Evolutionary conservation across 1,284 basidiomycete genomes (phyloP).

Genomic region (Ustilago hordei): DNA sequence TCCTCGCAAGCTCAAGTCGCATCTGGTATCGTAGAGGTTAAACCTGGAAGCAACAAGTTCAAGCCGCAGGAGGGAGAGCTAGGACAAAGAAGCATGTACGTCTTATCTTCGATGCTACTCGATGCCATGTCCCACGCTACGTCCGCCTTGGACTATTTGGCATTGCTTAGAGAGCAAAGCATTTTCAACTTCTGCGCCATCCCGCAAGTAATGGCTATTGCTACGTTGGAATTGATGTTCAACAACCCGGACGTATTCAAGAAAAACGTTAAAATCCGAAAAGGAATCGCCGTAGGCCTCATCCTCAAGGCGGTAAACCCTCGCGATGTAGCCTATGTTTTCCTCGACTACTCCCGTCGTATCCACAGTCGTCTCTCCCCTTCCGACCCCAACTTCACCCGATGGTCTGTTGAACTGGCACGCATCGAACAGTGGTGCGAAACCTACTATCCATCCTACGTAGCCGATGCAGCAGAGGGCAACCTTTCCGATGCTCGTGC

Average conservation of each 20-base stretch:
- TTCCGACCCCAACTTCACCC: slow-evolving; percentile 83
- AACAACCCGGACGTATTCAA: slow-evolving; percentile 92
- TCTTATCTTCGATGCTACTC: slow-evolving; percentile 82
- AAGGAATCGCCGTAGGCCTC: slow-evolving; percentile 87
- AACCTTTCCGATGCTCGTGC: slow-evolving; percentile 49
- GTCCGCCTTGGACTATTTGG: slow-evolving; percentile 90
- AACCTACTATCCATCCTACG: slow-evolving; percentile 63
- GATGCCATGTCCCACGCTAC: slow-evolving; percentile 88
- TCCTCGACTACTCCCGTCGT: slow-evolving; percentile 82
- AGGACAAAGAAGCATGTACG: slow-evolving; percentile 60
- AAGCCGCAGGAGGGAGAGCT: slow-evolving; percentile 44
- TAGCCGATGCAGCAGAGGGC: slow-evolving; percentile 35
- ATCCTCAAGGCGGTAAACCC: slow-evolving; percentile 92
- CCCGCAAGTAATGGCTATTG: slow-evolving; percentile 95
- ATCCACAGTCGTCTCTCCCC: slow-evolving; percentile 85
- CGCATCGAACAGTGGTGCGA: slow-evolving; percentile 68
- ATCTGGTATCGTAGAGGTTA: slow-evolving; percentile 59
- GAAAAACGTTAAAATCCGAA: slow-evolving; percentile 93
- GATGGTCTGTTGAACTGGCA: slow-evolving; percentile 63
- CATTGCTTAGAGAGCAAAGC: slow-evolving; percentile 86
- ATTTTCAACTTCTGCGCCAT: slow-evolving; percentile 98
- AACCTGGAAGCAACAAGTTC: slow-evolving; percentile 44
- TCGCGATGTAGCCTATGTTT: slow-evolving; percentile 88
- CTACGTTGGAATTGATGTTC: slow-evolving; percentile 90
- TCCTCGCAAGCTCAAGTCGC: slow-evolving; percentile 59